phyloP scores from a whole-genome alignment of 1,284 basidiomycete species.

The Boletus semigastroideus region DNA sequence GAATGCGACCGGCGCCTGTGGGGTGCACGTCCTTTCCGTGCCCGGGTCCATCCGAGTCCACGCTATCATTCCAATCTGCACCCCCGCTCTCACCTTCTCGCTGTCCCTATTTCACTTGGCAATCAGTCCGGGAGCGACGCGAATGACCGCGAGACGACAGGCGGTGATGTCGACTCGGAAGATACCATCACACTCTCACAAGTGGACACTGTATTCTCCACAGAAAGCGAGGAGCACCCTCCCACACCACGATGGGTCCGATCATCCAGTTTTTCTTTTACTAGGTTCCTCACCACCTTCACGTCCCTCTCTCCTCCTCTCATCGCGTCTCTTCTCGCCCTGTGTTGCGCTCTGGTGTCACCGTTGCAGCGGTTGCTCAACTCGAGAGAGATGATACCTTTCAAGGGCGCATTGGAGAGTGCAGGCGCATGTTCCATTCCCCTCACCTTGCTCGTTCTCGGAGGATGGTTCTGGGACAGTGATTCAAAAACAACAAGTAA shows the following conservation, averaged over 20 bases:
- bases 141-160: constrained; percentile 20
- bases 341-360: constrained; percentile 78
- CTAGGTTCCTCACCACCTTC: neutral
- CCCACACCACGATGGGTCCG: constrained; percentile 5
- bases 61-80: neutral
- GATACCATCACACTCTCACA: constrained; percentile 12
- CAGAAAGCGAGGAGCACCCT: constrained; percentile 11
- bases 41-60: too few species aligned
- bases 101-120: constrained; percentile 21
- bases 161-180: constrained; percentile 21
- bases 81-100: constrained; percentile 18
- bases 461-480: constrained; percentile 80
- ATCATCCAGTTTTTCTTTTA: neutral
- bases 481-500: constrained; percentile 13
- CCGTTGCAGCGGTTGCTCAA: constrained; percentile 73
- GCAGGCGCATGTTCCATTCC: constrained; percentile 87
- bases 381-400: constrained; percentile 53
- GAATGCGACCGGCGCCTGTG: too few species aligned
- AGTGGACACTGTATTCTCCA: constrained; percentile 15
- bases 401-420: constrained; percentile 70
- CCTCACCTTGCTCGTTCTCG: constrained; percentile 87
- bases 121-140: constrained; percentile 26
- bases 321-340: constrained; percentile 75
- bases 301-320: constrained; percentile 49
- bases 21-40: too few species aligned